Conservation (phyloP, 108 stramenopile genomes). For the Discostella pseudostelligera region DNA sequence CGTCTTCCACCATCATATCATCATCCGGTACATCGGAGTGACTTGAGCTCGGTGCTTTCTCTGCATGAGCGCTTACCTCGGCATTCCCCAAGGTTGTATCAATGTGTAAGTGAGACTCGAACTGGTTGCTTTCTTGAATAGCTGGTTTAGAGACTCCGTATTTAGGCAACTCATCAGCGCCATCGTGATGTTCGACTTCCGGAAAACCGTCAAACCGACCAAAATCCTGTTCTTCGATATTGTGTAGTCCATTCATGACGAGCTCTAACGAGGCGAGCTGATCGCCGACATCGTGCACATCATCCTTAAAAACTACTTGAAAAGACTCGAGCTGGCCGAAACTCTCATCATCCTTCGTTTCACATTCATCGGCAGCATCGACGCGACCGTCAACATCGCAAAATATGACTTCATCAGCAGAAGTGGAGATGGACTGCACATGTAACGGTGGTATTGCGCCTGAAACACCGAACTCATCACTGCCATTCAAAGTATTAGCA, state of each 20-base stretch:
- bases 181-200: background rate
- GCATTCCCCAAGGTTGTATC: background rate
- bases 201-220: background rate
- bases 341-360: background rate
- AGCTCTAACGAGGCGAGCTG: background rate
- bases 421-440: background rate
- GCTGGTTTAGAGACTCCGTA: constrained; percentile 26
- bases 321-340: constrained; percentile 1
- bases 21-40: background rate
- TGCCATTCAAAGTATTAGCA: background rate
- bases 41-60: constrained; percentile 9
- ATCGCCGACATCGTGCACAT: background rate
- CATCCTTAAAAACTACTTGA: background rate
- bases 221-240: background rate
- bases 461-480: constrained; percentile 4
- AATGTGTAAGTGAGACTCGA: background rate
- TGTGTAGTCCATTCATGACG: background rate
- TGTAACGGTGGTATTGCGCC: background rate
- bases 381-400: background rate
- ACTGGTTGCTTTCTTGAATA: background rate
- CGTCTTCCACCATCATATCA: constrained; percentile 3
- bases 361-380: background rate
- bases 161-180: background rate
- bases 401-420: background rate
- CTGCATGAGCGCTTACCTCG: background rate